A percentile compares a stretch with the other conserved stretches of the same genome.
These are phyloP conservation scores for Microsporum canis DNA, from an alignment of 2,329 filamentous ascomycete genomes.

Conservation along the genomic window DNA sequence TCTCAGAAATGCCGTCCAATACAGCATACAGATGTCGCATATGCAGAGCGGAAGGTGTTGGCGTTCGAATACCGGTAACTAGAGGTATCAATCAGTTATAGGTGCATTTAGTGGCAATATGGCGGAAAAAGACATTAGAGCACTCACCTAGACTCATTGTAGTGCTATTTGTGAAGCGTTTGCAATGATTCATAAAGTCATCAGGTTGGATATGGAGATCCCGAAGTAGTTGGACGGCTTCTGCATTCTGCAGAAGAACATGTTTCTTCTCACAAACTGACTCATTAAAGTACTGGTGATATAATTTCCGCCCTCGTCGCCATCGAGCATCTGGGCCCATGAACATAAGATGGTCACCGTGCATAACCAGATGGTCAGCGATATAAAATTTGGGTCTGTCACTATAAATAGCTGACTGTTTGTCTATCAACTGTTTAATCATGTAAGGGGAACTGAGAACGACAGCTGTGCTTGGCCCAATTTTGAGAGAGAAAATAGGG, in stretches of 20 bases:
- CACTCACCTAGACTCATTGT: background rate
- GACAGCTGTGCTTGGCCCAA: conserved; percentile 39
- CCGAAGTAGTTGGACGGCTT: conserved; percentile 10
- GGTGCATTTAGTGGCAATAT: background rate
- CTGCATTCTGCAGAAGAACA: conserved; percentile 8
- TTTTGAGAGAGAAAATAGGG: conserved; percentile 41
- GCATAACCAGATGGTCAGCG: background rate
- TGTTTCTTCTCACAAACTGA: conserved; percentile 3
- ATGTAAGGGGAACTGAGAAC: conserved; percentile 37
- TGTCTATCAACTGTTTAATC: conserved; percentile 44
- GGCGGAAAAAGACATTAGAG: background rate
- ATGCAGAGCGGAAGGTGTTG: background rate
- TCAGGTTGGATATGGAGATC: conserved; percentile 12
- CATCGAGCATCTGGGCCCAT: conserved; percentile 12
- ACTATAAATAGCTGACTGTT: conserved; percentile 41
- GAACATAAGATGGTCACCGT: background rate
- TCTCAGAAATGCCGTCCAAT: conserved; percentile 10
- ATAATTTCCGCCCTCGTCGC: background rate
- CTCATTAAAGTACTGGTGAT: background rate
- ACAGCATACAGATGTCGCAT: background rate
- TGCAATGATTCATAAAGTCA: conserved; percentile 4
- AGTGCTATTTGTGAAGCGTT: background rate
- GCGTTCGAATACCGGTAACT: background rate
- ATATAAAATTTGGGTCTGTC: conserved; percentile 38
- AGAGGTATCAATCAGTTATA: background rate